phyloP scores from a whole-genome alignment of 2,329 filamentous ascomycete species.

The Colletotrichum acutatum region DNA sequence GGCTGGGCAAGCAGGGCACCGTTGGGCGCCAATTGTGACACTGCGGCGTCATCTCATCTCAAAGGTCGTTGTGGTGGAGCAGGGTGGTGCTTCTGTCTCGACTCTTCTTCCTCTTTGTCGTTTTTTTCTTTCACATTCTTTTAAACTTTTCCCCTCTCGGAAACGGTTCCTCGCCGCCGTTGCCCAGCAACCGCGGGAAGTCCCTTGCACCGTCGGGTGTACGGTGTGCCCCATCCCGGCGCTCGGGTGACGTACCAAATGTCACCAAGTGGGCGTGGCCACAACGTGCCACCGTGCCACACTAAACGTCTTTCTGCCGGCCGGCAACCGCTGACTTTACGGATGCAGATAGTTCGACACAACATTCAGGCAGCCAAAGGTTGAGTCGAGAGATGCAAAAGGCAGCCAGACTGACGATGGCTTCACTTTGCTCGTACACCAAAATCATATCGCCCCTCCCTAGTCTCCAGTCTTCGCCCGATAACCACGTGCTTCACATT shows the following conservation, averaged over 20 bases:
- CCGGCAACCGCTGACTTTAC: background rate
- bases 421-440: background rate
- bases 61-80: constrained; percentile 12
- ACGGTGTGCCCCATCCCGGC: constrained; percentile 9
- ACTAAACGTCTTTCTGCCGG: constrained; percentile 3
- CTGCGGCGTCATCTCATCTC: background rate
- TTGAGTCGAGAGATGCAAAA: background rate
- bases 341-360: background rate
- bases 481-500: background rate
- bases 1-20: background rate
- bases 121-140: background rate
- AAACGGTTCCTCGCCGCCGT: constrained; percentile 11
- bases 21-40: constrained; percentile 23
- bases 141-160: background rate
- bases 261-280: constrained; percentile 4
- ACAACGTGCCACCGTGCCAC: background rate
- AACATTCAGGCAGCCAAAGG: background rate
- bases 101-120: background rate
- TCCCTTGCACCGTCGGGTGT: constrained; percentile 20
- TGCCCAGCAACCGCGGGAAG: constrained; percentile 36
- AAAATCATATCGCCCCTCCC: background rate
- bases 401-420: background rate
- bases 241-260: constrained; percentile 34
- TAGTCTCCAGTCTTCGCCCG: background rate
- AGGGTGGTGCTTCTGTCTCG: background rate